Evolutionary conservation across 140 eudicot species (phyloP).

Genomic region (Anethum foeniculum): DNA sequence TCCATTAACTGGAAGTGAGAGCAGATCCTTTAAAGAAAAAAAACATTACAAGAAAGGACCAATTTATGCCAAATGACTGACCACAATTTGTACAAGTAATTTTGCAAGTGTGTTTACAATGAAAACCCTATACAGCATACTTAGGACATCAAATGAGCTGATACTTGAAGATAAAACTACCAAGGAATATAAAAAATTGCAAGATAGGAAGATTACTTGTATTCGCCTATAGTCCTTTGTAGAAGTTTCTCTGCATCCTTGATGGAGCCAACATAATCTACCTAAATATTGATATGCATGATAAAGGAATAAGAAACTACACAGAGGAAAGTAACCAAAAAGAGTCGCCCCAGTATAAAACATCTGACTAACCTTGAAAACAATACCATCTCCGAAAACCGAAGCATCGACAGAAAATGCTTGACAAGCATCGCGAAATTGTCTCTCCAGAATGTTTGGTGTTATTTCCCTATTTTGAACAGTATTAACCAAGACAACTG

Average conservation of each 20-base stretch:
- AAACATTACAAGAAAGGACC: neutral
- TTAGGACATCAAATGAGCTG: neutral
- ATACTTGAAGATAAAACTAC: neutral
- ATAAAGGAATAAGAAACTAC: constrained; percentile 7
- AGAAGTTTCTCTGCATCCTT: constrained; percentile 76
- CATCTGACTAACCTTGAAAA: constrained; percentile 49
- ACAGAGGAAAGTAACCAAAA: neutral
- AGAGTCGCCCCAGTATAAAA: neutral
- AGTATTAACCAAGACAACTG: constrained; percentile 66
- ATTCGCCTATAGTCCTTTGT: constrained; percentile 61
- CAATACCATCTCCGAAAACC: constrained; percentile 43
- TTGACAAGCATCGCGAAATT: constrained; percentile 79
- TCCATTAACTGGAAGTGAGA: too few relatives aligned
- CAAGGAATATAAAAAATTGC: neutral
- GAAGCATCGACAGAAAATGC: constrained; percentile 50
- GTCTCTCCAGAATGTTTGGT: constrained; percentile 58
- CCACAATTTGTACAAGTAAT: neutral
- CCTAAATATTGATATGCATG: constrained; percentile 35
- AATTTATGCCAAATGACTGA: neutral
- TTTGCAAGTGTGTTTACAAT: neutral
- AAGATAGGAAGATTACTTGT: constrained; percentile 42
- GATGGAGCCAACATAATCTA: constrained; percentile 65
- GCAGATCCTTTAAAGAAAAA: neutral
- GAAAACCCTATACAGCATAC: neutral
- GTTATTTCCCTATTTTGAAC: constrained; percentile 69